Evolutionary conservation across 306 rosid species (phyloP).

Genomic region (Trichosanthes cucumerina): DNA sequence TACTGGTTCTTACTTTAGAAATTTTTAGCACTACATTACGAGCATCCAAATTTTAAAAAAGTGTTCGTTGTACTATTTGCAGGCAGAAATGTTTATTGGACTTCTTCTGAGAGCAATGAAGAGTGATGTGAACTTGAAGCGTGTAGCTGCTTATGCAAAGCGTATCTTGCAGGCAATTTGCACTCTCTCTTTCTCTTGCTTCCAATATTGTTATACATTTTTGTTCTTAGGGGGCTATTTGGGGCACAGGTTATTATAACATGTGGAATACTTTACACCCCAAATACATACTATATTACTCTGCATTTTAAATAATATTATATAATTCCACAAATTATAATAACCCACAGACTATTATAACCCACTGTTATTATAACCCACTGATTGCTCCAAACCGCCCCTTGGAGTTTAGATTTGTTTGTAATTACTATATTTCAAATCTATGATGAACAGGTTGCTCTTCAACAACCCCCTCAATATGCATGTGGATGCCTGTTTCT

Average conservation of each 20-base stretch:
- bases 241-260: no score
- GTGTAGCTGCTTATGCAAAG: slow-evolving; percentile 78
- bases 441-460: slow-evolving; percentile 53
- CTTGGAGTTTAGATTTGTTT: not conserved
- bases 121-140: slow-evolving; percentile 78
- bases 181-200: not conserved
- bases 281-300: no score
- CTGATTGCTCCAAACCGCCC: no score
- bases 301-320: no score
- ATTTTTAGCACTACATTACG: not conserved
- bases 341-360: no score
- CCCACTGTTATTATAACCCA: no score
- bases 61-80: no score
- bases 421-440: not conserved
- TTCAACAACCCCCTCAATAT: slow-evolving; percentile 92
- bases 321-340: no score
- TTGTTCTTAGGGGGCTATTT: not conserved
- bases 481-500: slow-evolving; percentile 94
- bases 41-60: no score
- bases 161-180: slow-evolving; percentile 66
- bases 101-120: slow-evolving; percentile 90
- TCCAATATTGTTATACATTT: not conserved
- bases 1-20: not conserved
- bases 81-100: slow-evolving; percentile 88
- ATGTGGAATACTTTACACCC: no score